Evolutionary conservation across 2,329 filamentous ascomycete genomes (phyloP), one percentile per base, ranked within the genome.

Genomic region (Orbilia quercus): DNA sequence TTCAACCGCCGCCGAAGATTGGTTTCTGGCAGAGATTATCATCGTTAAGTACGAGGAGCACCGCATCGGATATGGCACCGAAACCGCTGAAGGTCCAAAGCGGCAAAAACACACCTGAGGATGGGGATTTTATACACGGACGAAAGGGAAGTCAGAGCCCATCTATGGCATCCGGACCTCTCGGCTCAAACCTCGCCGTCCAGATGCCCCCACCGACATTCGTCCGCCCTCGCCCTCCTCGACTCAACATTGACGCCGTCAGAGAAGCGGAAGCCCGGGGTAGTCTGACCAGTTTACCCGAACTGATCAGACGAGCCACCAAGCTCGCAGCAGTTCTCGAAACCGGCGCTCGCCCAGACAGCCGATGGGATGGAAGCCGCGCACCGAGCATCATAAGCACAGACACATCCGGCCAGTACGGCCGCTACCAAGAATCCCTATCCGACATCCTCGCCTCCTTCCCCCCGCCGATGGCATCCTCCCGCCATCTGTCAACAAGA

Each of bases 251-350:
- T 22, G 89, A 93, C 78, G 91, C 91, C 2, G 90, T 96, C 2
- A 86, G 88, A 75, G 88, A 90, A 57, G 91, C 91, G 14, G 92
- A 97, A 80, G 87, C 90, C 0, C 87, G 95, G 78, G 93, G 92
- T 2, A 97, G 93, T 79, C 84, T 96, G 75, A 98, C 95, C 1
- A 97, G 93, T 81, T 83, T 99, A 70, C 90, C 93, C 0, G 95
- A 98, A 79, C 83, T 99, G 72, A 98, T 99, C 76, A 86, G 88
- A 78, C 87, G 95, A 77, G 95, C 95, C 9, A 98, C 94, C 0
- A 88, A 88, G 76, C 83, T 98, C 38, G 94, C 93, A 14, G 87
- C 91, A 0, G 92, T 96, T 81, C 88, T 99, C 69, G 94, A 98
- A 78, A 89, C 89, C 76, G 94, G 94, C 11, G 89, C 82, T 76